Base-by-base conservation (phyloP, 2,329 filamentous ascomycete species). In the Diplodia mutila region DNA sequence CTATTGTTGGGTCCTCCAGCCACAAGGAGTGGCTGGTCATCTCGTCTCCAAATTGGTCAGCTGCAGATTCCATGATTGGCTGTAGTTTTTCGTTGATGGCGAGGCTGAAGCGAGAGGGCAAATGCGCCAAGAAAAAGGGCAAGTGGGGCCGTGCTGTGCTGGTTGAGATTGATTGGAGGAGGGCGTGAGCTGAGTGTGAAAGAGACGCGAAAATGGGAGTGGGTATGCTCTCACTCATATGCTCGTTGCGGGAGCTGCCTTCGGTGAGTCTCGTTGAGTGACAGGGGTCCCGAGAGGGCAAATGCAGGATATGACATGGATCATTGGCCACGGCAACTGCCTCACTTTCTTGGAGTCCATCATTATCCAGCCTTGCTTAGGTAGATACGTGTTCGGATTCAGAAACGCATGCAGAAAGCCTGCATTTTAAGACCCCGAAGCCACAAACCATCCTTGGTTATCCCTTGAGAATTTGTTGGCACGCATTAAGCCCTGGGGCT, bases 71-170 rank as follows among this genome's bases (percentile, higher is more conserved):
- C 32, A 39, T 39, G 32, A 57, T 42, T 57, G 53, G 53, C 2
- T 8, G 18, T 27, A 5, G 9, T 7, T 18, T 7, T 21, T 14
- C 7, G 8, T 23, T 29, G 53, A 12, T 3, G 16, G 29, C 34
- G 14, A 42, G 53, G 53, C 53, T 57, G 53, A 7, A 27, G 53
- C 8, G 3, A 16, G 14, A 39, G 32, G n/a, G 53, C 53, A 57
- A 42, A 57, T 32, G 2, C 14, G 53, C 53, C 53, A 57, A 57
- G 53, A 25, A 57, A 57, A 57, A 57, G 32, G 53, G 53, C 53
- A 39, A 57, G 27, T 4, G 32, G 18, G 34, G 53, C 34, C 27
- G 21, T 37, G 34, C 9, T n/a, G 3, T 12, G 3, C 4, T 4
- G 5, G 32, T 14, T 7, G 32, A 4, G 16, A 23, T 11, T 42